Base-by-base conservation (phyloP, 495 filamentous ascomycete species). In the Podospora bellae-mahoneyi region DNA sequence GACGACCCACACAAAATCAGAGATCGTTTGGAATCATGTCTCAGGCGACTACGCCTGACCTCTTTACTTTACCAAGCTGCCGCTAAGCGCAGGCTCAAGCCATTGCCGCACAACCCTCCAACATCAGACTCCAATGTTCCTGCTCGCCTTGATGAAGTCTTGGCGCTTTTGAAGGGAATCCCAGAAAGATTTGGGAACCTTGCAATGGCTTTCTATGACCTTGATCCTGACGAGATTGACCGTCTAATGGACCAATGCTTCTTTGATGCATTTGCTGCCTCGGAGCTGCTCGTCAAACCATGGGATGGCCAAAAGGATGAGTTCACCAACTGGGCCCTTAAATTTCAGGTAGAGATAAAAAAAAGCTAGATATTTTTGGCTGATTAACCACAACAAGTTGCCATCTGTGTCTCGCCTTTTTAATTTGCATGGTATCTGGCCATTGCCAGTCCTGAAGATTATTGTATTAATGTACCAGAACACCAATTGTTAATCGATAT, bases 11-110 rank as follows among this genome's bases (percentile, higher is more conserved):
- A 88, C 34, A 81, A 79, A 67, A 83, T 90, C 61, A 79, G 83
- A 18, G 79, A 78, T n/a, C 78, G 85, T 39, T 78, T 90, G 39
- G 86, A 88, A n/a, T 79, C 79, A 5, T 82, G 84, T 23, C 69
- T 87, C 20, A 85, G 81, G 75, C 80, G 82, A 66, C 72, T 90
- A 44, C 87, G 87, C 57, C 80, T 88, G 62, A 81, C 86, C 3
- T 83, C 80, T 4, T 69, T 87, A 39, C 78, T 90, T 63, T 90
- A 89, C 71, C 77, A 85, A 53, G 88, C 89, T 15, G 74, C 87
- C 19, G 74, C 84, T 34, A 90, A 90, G 78, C 78, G 88, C 32
- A 78, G 89, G 55, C 74, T 90, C 53, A 87, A 85, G 76, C 79
- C 80, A 5, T 74, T 90, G 9, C 81, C 83, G 1, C 58, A 73